A percentile compares a stretch with the other conserved stretches of the same genome.
These are phyloP conservation scores for Penicillium hesseltinei DNA, from an alignment of 2,329 filamentous ascomycete genomes.

Conservation along the genomic window DNA sequence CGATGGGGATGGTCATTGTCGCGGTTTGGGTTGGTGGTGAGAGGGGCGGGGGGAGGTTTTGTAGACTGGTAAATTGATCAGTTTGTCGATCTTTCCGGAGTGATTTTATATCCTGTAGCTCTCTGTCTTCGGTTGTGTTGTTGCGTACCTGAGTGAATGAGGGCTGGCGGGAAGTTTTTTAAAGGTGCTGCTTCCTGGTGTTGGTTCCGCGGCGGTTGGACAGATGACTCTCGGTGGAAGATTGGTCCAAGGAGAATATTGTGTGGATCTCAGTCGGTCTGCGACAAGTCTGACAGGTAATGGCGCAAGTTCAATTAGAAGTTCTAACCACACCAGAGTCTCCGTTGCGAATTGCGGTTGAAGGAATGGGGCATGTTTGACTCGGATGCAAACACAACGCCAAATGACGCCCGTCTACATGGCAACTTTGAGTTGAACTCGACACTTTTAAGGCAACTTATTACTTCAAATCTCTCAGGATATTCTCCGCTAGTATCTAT, in stretches of 20 bases:
- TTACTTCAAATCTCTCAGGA: not conserved
- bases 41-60: not conserved
- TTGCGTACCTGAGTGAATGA: slow-evolving; percentile 10
- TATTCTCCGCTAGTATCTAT: not conserved
- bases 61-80: not conserved
- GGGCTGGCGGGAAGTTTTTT: slow-evolving; percentile 14
- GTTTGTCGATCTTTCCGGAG: not conserved
- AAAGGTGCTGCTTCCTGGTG: not conserved
- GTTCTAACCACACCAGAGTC: slow-evolving; percentile 3
- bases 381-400: slow-evolving; percentile 30
- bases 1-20: slow-evolving; percentile 40
- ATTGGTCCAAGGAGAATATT: not conserved
- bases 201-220: not conserved
- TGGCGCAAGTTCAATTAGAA: slow-evolving; percentile 8
- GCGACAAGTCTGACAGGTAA: not conserved
- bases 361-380: slow-evolving; percentile 27
- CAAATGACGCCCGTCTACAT: slow-evolving; percentile 26
- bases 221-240: not conserved
- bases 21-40: not conserved
- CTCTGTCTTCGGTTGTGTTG: not conserved
- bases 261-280: not conserved
- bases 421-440: slow-evolving; percentile 27
- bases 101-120: not conserved
- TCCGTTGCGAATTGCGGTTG: slow-evolving; percentile 11
- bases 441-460: not conserved